Evolutionary conservation across 2,329 filamentous ascomycete species (phyloP).

Genomic region (Claviceps quebecensis): DNA sequence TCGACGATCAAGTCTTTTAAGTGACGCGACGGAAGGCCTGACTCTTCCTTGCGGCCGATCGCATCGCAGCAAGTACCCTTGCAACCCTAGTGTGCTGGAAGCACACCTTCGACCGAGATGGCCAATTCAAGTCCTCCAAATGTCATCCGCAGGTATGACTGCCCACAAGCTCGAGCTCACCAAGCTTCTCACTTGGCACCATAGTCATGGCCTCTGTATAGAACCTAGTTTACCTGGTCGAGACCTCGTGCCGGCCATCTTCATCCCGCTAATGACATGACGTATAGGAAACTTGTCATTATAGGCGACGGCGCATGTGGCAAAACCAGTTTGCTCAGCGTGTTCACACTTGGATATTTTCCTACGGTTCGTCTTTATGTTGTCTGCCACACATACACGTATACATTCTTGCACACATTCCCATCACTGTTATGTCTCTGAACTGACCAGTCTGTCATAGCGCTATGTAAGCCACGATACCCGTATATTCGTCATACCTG

Average conservation of each 20-base stretch:
- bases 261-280: background rate
- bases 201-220: background rate
- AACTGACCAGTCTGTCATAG: slow-evolving; percentile 19
- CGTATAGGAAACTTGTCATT: slow-evolving; percentile 76
- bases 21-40: background rate
- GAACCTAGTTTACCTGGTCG: background rate
- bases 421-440: background rate
- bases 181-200: background rate
- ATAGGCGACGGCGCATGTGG: slow-evolving; percentile 96
- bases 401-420: slow-evolving; percentile 13
- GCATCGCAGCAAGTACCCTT: background rate
- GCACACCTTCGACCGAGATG: slow-evolving; percentile 20
- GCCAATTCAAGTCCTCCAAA: slow-evolving; percentile 33
- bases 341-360: slow-evolving; percentile 96
- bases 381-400: background rate
- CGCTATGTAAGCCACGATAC: slow-evolving; percentile 37
- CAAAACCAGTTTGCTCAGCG: slow-evolving; percentile 92
- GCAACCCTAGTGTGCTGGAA: background rate
- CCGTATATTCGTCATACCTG: background rate
- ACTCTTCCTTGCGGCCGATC: background rate
- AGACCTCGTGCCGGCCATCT: background rate
- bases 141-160: slow-evolving; percentile 49
- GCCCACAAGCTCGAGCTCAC: background rate
- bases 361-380: slow-evolving; percentile 59
- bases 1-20: background rate